Evolutionary conservation across 129 eudicot genomes (phyloP).

Genomic region (Cynara cardunculus): DNA sequence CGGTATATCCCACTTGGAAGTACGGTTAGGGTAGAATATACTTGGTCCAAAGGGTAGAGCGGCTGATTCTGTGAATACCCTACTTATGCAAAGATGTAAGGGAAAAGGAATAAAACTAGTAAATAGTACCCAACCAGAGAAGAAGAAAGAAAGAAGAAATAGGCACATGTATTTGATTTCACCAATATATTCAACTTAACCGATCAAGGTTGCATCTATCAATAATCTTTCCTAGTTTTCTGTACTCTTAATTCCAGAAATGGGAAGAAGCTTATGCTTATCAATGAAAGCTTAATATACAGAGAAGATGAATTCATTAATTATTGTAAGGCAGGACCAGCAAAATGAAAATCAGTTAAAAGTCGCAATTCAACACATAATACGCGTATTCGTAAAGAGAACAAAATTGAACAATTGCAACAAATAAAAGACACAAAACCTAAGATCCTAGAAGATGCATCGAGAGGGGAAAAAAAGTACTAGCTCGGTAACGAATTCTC

Average conservation of each 20-base stretch:
- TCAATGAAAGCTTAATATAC: background rate
- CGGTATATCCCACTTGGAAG: too few species aligned
- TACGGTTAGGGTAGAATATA: too few species aligned
- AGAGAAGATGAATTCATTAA: background rate
- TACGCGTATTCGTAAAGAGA: background rate
- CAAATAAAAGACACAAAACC: background rate
- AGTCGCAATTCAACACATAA: background rate
- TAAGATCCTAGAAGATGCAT: background rate
- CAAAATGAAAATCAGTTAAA: background rate
- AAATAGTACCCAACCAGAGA: too few species aligned
- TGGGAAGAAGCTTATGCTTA: background rate
- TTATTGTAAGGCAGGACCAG: background rate
- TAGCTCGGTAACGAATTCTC: background rate
- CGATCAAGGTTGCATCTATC: background rate
- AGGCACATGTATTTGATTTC: too few species aligned
- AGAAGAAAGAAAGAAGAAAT: too few species aligned
- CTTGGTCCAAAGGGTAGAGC: too few species aligned
- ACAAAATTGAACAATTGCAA: background rate
- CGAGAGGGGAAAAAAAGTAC: background rate
- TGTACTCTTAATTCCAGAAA: background rate
- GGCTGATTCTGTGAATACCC: too few species aligned
- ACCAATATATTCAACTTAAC: too few species aligned
- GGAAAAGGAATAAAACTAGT: too few species aligned
- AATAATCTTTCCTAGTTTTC: background rate
- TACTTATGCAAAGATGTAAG: too few species aligned